A percentile compares a stretch with the other conserved stretches of the same genome.
These are phyloP conservation scores for Kodamaea alishanica DNA, from an alignment of 1,139 yeast species.

Conservation along the genomic window DNA sequence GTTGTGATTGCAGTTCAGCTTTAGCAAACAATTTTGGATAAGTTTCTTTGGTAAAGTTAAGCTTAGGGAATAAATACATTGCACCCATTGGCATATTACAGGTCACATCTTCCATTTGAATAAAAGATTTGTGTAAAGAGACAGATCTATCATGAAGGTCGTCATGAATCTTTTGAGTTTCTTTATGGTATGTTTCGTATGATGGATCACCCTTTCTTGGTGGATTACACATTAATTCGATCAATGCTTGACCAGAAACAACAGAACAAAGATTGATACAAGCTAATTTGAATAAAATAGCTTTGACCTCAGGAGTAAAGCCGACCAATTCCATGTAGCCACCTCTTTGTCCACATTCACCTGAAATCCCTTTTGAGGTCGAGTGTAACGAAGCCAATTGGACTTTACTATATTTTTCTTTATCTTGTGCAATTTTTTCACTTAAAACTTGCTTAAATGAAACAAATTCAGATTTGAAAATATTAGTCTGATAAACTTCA, in stretches of 20 bases:
- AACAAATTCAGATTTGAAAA: constrained; percentile 63
- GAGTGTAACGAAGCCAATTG: constrained; percentile 93
- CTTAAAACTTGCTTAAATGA: constrained; percentile 69
- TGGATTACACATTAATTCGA: constrained; percentile 91
- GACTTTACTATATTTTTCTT: constrained; percentile 60
- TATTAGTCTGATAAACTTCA: constrained; percentile 94
- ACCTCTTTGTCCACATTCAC: constrained; percentile 99
- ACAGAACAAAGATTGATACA: constrained; percentile 91
- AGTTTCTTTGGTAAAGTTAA: constrained; percentile 50
- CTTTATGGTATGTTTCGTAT: constrained; percentile 60
- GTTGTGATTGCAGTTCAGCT: constrained; percentile 53
- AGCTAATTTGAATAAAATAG: constrained; percentile 75
- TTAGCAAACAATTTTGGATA: constrained; percentile 53
- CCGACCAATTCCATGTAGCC: constrained; percentile 96
- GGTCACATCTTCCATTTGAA: constrained; percentile 69
- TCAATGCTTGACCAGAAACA: constrained; percentile 88
- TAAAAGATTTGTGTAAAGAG: constrained; percentile 65
- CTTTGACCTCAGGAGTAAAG: constrained; percentile 64
- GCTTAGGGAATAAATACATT: constrained; percentile 89
- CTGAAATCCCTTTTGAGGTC: constrained; percentile 93
- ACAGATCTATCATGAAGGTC: constrained; percentile 63
- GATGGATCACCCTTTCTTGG: constrained; percentile 76
- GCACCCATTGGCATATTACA: constrained; percentile 95
- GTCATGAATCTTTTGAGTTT: constrained; percentile 57
- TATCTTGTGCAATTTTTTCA: constrained; percentile 52